Conservation (phyloP, 495 filamentous ascomycete species). For the Neurospora cerealis region DNA sequence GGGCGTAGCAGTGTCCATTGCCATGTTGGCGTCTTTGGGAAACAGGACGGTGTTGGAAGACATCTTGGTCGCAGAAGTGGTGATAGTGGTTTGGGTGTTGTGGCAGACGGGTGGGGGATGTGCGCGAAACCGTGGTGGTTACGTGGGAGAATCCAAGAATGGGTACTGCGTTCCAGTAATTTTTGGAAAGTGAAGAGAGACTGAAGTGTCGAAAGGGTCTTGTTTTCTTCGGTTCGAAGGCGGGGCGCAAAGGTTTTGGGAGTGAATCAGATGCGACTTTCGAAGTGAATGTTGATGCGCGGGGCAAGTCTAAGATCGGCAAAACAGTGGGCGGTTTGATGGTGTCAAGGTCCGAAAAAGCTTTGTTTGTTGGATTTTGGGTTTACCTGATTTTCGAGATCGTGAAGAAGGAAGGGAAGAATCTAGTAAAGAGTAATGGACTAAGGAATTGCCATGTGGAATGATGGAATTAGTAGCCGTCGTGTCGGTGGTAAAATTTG, state of each 20-base stretch:
- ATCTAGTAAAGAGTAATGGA: background rate
- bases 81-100: background rate
- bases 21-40: constrained; percentile 48
- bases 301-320: background rate
- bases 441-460: background rate
- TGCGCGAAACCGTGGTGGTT: background rate
- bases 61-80: constrained; percentile 7
- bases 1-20: constrained; percentile 15
- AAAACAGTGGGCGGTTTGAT: background rate
- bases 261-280: background rate
- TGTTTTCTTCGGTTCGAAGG: background rate
- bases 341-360: background rate
- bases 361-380: background rate
- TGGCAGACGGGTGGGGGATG: background rate
- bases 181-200: background rate
- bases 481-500: constrained; percentile 10
- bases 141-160: background rate
- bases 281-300: background rate
- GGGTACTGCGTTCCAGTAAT: background rate
- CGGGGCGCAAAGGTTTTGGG: background rate
- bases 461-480: background rate
- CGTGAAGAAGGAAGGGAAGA: background rate
- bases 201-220: background rate
- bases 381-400: background rate
- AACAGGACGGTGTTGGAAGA: constrained; percentile 39